These are phyloP conservation scores for Phoma sp. DNA, from an alignment of 2,329 filamentous ascomycete genomes.

Conservation along the genomic window DNA sequence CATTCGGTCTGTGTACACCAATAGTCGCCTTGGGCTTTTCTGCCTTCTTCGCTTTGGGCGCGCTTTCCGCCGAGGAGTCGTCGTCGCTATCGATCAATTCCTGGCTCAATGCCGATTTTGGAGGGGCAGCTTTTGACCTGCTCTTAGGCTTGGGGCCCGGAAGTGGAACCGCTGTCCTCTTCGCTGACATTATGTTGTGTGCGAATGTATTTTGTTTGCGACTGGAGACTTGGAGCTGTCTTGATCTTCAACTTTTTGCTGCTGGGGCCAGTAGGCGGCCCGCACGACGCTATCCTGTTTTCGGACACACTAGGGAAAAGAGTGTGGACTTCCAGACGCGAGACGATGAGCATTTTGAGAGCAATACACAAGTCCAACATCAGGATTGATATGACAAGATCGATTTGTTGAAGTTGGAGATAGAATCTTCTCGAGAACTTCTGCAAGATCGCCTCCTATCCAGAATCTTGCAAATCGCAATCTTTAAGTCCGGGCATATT, in stretches of 20 bases:
- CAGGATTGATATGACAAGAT: background rate
- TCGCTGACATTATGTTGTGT: conserved; percentile 43
- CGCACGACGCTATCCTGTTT: conserved; percentile 6
- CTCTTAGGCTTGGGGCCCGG: conserved; percentile 38
- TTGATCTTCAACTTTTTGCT: conserved; percentile 42
- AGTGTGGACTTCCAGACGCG: conserved; percentile 18
- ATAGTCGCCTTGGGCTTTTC: conserved; percentile 38
- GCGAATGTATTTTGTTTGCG: conserved; percentile 20
- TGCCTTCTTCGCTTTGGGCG: conserved; percentile 22
- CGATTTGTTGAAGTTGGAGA: background rate
- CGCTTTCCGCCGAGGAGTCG: conserved; percentile 35
- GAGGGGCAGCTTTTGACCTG: conserved; percentile 25
- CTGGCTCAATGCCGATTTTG: conserved; percentile 41
- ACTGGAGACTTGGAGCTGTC: conserved; percentile 21
- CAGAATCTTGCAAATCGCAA: background rate
- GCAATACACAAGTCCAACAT: background rate
- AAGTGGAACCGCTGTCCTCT: conserved; percentile 44
- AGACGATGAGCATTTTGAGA: background rate
- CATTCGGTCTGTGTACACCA: conserved; percentile 40
- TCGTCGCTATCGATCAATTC: conserved; percentile 46
- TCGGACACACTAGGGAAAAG: conserved; percentile 24
- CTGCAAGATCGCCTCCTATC: no score
- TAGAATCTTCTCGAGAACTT: no score
- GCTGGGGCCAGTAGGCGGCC: conserved; percentile 6
- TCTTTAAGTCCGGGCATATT: background rate